phyloP scores from a whole-genome alignment of 306 rosid genomes.

The Mucuna pruriens region DNA sequence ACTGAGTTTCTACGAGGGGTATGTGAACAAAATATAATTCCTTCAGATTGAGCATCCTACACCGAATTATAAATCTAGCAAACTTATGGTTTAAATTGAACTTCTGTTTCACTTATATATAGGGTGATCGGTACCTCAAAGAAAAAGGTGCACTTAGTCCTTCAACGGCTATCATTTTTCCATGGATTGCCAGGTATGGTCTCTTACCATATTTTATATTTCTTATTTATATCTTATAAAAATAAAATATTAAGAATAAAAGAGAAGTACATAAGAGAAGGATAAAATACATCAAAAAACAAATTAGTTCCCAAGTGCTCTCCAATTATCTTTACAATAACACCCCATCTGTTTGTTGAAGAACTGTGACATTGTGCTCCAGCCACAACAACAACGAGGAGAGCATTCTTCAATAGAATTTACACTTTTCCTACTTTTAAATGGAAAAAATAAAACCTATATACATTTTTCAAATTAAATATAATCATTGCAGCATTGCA shows the following conservation, averaged over 20 bases:
- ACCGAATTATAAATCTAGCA: slow-evolving; percentile 16
- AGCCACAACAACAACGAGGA: background rate
- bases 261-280: slow-evolving; percentile 16
- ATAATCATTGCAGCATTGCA: background rate
- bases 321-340: background rate
- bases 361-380: background rate
- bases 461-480: background rate
- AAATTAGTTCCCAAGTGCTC: background rate
- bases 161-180: slow-evolving; percentile 73
- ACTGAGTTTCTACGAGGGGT: slow-evolving; percentile 98
- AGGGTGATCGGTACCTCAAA: slow-evolving; percentile 96
- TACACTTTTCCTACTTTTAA: background rate
- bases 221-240: background rate
- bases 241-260: background rate
- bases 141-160: slow-evolving; percentile 82
- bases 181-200: slow-evolving; percentile 79
- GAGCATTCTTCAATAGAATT: background rate
- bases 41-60: slow-evolving; percentile 22
- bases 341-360: background rate
- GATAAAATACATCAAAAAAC: background rate
- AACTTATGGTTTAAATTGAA: slow-evolving; percentile 30
- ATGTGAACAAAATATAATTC: slow-evolving; percentile 33
- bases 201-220: slow-evolving; percentile 1
- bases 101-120: slow-evolving; percentile 47
- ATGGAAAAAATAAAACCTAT: background rate